Evolutionary conservation across 768 basidiomycete genomes (phyloP), one percentile per base, ranked within the genome.

Genomic region (Rhodotorula taiwanensis): DNA sequence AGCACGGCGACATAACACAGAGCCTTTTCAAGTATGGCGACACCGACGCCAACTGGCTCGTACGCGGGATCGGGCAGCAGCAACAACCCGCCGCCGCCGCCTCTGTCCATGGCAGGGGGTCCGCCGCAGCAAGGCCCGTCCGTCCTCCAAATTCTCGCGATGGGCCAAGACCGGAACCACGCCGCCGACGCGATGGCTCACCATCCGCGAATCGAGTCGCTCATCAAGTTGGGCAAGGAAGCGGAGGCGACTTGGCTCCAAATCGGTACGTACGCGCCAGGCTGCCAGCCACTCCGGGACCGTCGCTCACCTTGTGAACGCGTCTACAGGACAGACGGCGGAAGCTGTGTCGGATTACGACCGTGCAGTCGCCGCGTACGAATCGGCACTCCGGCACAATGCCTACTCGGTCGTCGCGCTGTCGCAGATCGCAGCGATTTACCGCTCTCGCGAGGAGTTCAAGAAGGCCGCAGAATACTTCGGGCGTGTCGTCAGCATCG

Each of bases 391-490:
- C 69, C 85, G 91, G 77, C 92, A 97, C 79, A 98, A 97, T 74
- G 87, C 92, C 72, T 83, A 84, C 76, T 93, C 89, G 73, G 81
- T 94, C 69, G 81, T 86, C 73, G 92, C 90, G 45, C 83, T 98
- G 69, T 91, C 88, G 43, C 89, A 92, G 75, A 89, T 94, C 45
- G 94, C 93, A 74, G 87, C 89, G 67, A 94, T 97, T 76, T 91
- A 89, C 77, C 86, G 94, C 80, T 89, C 91, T 81, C 90, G 88
- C 76, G 94, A 99, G 78, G 90, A 98, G 77, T 95, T 93, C 78
- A 85, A 88, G 77, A 93, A 90, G 84, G 94, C 94, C 52, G 85
- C 97, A 76, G 94, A 97, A 63, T 95, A 88, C 79, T 98, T 95
- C 76, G 89, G 95, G 72, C 85, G 93, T 50, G 91, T 93, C 27